Conservation (phyloP, 441 rosid species). For the Euphorbia neoarborescens region DNA sequence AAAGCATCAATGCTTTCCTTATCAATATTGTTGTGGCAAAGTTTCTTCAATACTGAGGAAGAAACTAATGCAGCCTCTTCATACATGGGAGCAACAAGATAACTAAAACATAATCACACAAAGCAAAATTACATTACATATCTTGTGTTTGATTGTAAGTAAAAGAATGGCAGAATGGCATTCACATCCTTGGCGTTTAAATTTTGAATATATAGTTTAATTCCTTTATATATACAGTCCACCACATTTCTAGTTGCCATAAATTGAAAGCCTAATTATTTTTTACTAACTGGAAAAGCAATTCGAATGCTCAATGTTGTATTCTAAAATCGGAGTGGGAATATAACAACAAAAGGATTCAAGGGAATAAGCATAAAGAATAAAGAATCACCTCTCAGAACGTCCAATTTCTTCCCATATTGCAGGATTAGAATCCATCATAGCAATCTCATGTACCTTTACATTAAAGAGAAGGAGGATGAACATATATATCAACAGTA, state of each 20-base stretch:
- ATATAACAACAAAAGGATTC: background rate
- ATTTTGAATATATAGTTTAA: background rate
- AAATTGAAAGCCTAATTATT: background rate
- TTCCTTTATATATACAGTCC: background rate
- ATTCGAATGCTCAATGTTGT: background rate
- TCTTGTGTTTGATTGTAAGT: background rate
- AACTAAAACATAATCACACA: slow-evolving; percentile 27
- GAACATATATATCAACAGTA: background rate
- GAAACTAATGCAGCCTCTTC: slow-evolving; percentile 60
- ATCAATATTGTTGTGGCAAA: slow-evolving; percentile 12
- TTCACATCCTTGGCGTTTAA: background rate
- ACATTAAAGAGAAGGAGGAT: background rate
- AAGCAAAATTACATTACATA: background rate
- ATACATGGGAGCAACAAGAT: slow-evolving; percentile 63
- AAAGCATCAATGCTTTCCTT: slow-evolving; percentile 23
- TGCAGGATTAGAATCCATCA: slow-evolving; percentile 22
- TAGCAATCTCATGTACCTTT: slow-evolving; percentile 25
- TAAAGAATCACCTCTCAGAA: slow-evolving; percentile 50
- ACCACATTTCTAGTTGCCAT: background rate
- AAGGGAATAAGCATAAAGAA: background rate
- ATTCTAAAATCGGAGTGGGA: background rate
- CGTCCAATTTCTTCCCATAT: slow-evolving; percentile 58
- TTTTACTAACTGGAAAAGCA: background rate
- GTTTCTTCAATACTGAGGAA: slow-evolving; percentile 39
- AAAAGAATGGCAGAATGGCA: background rate